Percentiles rank a stretch among this genome's conserved stretches.
These are phyloP conservation scores for Fusarium sp. DNA, from an alignment of 2,329 filamentous ascomycete genomes.

Conservation along the genomic window DNA sequence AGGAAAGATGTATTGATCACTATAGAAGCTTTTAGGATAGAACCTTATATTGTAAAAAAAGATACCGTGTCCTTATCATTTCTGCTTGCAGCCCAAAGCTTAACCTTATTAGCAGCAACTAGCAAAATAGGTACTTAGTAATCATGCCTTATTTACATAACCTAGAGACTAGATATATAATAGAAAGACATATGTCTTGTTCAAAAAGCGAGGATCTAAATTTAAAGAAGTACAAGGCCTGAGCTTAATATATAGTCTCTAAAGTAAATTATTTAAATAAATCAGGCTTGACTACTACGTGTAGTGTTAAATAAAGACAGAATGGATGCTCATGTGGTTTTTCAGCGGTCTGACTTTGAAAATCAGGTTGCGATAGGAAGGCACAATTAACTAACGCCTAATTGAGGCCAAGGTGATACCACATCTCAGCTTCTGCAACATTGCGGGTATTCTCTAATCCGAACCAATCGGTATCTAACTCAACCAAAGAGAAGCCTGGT, in stretches of 20 bases:
- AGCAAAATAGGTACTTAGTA: neutral
- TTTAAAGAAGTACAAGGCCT: too few relatives aligned
- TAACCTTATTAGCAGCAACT: rapidly evolving
- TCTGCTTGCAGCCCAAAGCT: rapidly evolving
- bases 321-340: neutral
- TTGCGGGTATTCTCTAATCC: neutral
- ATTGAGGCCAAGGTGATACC: rapidly evolving
- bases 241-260: too few relatives aligned
- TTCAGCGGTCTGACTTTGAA: rapidly evolving
- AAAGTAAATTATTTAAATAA: too few relatives aligned
- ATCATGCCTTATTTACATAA: neutral
- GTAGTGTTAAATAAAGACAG: too few relatives aligned
- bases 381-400: neutral
- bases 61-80: neutral
- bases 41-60: rapidly evolving
- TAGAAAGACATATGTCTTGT: too few relatives aligned
- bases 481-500: neutral
- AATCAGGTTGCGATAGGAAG: neutral
- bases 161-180: too few relatives aligned
- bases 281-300: too few relatives aligned
- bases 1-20: rapidly evolving
- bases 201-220: too few relatives aligned
- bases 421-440: neutral
- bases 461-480: neutral
- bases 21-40: rapidly evolving